Evolutionary conservation across 164 flowering plant species (phyloP), one percentile per base, ranked within the genome.

Genomic region (Taxillus chinensis): DNA sequence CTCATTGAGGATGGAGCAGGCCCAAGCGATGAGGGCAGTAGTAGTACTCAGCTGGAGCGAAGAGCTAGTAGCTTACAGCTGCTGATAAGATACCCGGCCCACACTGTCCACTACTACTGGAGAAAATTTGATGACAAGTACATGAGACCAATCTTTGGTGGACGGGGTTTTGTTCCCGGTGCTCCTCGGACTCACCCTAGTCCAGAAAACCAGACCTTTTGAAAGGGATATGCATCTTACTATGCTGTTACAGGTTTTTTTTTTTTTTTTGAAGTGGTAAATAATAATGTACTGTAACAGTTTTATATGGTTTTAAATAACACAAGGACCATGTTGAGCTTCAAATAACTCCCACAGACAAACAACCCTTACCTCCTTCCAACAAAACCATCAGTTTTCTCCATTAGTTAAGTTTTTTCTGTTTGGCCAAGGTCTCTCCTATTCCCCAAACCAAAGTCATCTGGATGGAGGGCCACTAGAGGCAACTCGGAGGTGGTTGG

Each of bases 101-200:
- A 76, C 43, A 83, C 92, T 8, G 87, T 80, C 39, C 97, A 90
- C 66, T 71, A 82, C 71, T 79, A 73, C n/a, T 89, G 92, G 96
- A 82, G 92, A 68, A 83, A 79, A 67, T 86, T 89, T 46, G 96
- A 89, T 73, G 81, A 86, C 62, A 74, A 64, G 42, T 86, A 68
- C 76, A 89, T 89, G 96, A 81, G 89, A 63, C 92, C 96, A 1
- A 62, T 84, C 43, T 88, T 88, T 67, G 96, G 96, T 3, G 92
- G 92, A 5, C 71, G 86, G 9, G 88, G 90, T 9, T 89, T 84
- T 45, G 87, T 82, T 50, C 90, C 90, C 0, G 65, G 67, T 50
- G 76, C 73, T 41, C 86, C 90, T 6, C 64, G 86, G 56, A 80
- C 86, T 7, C 85, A 89, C 54, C 72, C 75, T 53, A 82, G 71